Percentiles rank a stretch among this genome's conserved stretches.
These are phyloP conservation scores for Pelargonium hybrid DNA, from an alignment of 441 rosid genomes.

Conservation along the genomic window DNA sequence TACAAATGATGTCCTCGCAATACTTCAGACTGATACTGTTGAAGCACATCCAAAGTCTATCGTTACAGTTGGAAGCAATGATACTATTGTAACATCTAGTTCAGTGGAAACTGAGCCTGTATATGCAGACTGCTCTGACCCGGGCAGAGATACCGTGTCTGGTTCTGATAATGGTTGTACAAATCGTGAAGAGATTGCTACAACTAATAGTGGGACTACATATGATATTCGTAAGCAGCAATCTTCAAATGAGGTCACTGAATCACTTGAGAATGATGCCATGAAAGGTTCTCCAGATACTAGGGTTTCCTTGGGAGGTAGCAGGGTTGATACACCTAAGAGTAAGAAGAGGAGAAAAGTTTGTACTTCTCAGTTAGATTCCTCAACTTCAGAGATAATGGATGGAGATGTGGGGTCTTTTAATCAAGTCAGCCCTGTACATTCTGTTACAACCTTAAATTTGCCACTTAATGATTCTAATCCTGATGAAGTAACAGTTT, in stretches of 20 bases:
- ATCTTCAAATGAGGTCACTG: slow-evolving; percentile 17
- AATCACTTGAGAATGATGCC: slow-evolving; percentile 18
- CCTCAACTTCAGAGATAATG: slow-evolving; percentile 19
- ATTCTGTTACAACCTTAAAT: slow-evolving; percentile 26
- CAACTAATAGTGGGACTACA: slow-evolving; percentile 15
- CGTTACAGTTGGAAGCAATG: slow-evolving; percentile 13
- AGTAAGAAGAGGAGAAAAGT: slow-evolving; percentile 12
- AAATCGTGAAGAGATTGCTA: slow-evolving; percentile 17
- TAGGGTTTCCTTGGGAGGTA: slow-evolving; percentile 19
- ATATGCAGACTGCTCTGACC: slow-evolving; percentile 15
- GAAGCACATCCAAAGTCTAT: slow-evolving; percentile 20
- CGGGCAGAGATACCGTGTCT: slow-evolving; percentile 13
- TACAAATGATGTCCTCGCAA: slow-evolving; percentile 17
- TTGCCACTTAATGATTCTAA: slow-evolving; percentile 28
- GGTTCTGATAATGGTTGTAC: slow-evolving; percentile 21
- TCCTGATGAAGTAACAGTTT: slow-evolving; percentile 19
- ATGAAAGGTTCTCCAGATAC: slow-evolving; percentile 17
- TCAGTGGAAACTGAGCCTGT: slow-evolving; percentile 22
- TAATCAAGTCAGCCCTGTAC: slow-evolving; percentile 20
- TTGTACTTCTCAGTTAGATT: slow-evolving; percentile 20
- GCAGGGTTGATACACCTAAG: slow-evolving; percentile 18
- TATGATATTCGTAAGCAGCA: slow-evolving; percentile 20
- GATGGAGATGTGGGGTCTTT: slow-evolving; percentile 18
- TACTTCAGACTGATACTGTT: slow-evolving; percentile 21
- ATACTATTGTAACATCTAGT: slow-evolving; percentile 13